Evolutionary conservation across 1,284 basidiomycete species (phyloP).

Genomic region (Microstroma glucosiphilum): DNA sequence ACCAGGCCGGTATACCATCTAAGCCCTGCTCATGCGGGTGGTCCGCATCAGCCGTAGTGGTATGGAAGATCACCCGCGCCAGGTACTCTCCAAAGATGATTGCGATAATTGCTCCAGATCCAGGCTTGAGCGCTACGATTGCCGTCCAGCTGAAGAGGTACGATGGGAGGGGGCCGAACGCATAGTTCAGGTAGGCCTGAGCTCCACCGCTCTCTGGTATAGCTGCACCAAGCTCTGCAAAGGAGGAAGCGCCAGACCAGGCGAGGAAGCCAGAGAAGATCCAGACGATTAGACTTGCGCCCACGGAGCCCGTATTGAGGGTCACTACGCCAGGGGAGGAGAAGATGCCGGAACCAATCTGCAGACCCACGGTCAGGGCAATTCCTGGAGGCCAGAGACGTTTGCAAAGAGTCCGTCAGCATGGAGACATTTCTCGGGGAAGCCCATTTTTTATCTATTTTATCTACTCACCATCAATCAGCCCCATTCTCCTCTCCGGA

Average conservation of each 20-base stretch:
- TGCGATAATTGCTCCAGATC: conserved; percentile 57
- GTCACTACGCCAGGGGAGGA: conserved; percentile 48
- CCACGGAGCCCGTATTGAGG: conserved; percentile 42
- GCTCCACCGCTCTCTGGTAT: conserved; percentile 56
- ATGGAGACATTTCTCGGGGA: background rate
- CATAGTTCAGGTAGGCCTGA: conserved; percentile 66
- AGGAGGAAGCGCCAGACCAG: conserved; percentile 59
- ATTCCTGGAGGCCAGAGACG: conserved; percentile 13
- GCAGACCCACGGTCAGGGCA: conserved; percentile 44
- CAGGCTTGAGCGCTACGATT: conserved; percentile 53
- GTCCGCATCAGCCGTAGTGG: conserved; percentile 36
- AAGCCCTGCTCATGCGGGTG: conserved; percentile 64
- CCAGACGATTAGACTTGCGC: conserved; percentile 44
- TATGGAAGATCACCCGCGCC: conserved; percentile 57
- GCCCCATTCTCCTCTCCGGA: background rate
- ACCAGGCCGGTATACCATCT: conserved; percentile 78
- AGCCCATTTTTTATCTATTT: too few relatives aligned
- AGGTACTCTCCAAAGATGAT: conserved; percentile 68
- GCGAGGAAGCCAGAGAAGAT: conserved; percentile 38
- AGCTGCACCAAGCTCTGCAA: conserved; percentile 57
- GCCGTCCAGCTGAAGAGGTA: conserved; percentile 56
- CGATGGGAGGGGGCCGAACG: conserved; percentile 64
- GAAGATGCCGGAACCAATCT: conserved; percentile 48
- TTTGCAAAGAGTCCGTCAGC: background rate
- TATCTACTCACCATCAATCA: background rate